These are phyloP conservation scores for Rosellinia necatrix DNA, from an alignment of 2,329 filamentous ascomycete genomes.

Conservation along the genomic window DNA sequence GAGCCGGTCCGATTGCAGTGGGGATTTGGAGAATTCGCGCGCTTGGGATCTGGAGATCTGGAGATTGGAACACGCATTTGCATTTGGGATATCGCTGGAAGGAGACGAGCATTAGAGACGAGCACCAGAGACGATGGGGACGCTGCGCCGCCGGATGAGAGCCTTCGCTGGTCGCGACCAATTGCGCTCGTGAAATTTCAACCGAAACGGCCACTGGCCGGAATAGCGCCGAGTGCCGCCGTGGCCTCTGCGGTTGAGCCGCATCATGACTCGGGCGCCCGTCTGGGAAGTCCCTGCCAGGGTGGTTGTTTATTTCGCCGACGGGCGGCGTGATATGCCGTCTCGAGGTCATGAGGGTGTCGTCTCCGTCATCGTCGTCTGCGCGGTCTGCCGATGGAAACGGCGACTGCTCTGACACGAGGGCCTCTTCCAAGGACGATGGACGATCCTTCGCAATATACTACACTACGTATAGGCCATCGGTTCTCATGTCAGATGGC, in stretches of 20 bases:
- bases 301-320: not conserved
- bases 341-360: too few relatives aligned
- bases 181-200: slow-evolving; percentile 7
- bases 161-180: slow-evolving; percentile 7
- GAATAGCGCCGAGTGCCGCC: slow-evolving; percentile 26
- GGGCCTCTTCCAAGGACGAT: too few relatives aligned
- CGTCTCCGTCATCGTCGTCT: too few relatives aligned
- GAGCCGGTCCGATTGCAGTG: slow-evolving; percentile 28
- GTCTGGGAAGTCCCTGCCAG: not conserved
- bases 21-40: slow-evolving; percentile 10
- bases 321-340: not conserved
- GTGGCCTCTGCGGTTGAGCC: slow-evolving; percentile 21
- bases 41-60: slow-evolving; percentile 1
- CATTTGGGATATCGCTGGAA: slow-evolving; percentile 7
- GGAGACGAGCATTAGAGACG: not conserved
- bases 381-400: too few relatives aligned
- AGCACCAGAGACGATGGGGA: slow-evolving; percentile 3
- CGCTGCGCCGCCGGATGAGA: slow-evolving; percentile 8
- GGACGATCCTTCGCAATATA: too few relatives aligned
- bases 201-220: slow-evolving; percentile 20
- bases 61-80: slow-evolving; percentile 8
- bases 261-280: slow-evolving; percentile 20
- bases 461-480: too few relatives aligned
- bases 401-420: too few relatives aligned
- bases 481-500: too few relatives aligned